phyloP scores from a whole-genome alignment of 2,329 filamentous ascomycete genomes.

The Sporothrix brasiliensis region DNA sequence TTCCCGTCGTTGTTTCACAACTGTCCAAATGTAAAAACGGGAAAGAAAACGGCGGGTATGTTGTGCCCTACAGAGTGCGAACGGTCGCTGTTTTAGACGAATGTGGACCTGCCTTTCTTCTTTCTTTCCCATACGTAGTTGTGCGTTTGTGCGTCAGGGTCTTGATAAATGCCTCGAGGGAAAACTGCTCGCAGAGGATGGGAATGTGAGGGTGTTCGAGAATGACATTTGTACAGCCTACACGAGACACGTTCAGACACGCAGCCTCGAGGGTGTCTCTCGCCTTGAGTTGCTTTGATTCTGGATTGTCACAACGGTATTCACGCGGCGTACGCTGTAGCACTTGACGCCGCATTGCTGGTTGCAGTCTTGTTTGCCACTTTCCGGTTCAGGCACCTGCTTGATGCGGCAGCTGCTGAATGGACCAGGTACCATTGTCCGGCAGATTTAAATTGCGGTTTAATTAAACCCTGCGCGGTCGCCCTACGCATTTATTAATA shows the following conservation, averaged over 20 bases:
- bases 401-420: slow-evolving; percentile 26
- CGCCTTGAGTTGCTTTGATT: background rate
- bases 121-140: background rate
- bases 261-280: no score
- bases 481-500: background rate
- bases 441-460: background rate
- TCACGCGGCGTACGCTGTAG: no score
- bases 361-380: background rate
- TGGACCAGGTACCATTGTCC: background rate
- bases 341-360: no score
- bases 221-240: background rate
- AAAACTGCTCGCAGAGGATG: background rate
- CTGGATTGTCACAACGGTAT: background rate
- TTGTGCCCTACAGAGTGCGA: no score
- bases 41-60: no score
- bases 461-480: background rate
- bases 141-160: background rate
- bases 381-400: slow-evolving; percentile 29
- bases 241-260: background rate
- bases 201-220: no score
- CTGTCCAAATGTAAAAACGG: background rate
- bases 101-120: background rate
- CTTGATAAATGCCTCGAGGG: background rate
- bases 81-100: no score
- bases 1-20: background rate